Evolutionary conservation across 345 rosid species (phyloP).

Genomic region (Pugionium cornutum): DNA sequence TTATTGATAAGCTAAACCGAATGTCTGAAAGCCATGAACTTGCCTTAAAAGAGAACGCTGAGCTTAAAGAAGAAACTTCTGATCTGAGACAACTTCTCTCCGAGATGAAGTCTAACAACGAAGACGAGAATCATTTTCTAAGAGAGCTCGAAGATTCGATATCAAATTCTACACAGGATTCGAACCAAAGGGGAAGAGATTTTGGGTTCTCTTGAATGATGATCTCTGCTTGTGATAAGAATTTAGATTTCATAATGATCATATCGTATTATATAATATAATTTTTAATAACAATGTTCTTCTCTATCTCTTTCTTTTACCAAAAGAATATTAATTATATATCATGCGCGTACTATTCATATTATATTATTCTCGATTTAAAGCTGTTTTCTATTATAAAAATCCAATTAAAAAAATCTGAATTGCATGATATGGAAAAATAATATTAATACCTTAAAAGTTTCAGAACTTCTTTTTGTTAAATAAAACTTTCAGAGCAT

Average conservation of each 20-base stretch:
- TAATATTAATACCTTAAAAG: no score
- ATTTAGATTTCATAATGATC: conserved; percentile 28
- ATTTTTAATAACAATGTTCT: conserved; percentile 33
- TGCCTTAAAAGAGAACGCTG: conserved; percentile 67
- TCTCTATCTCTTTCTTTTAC: conserved; percentile 32
- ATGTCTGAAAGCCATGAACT: conserved; percentile 61
- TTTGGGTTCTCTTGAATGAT: conserved; percentile 26
- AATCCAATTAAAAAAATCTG: no score
- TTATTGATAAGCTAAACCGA: conserved; percentile 68
- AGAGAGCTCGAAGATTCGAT: conserved; percentile 59
- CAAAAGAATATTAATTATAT: conserved; percentile 30
- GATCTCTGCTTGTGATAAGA: conserved; percentile 26
- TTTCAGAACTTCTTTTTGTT: no score
- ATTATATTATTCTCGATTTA: conserved; percentile 16
- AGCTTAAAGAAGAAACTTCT: conserved; percentile 80
- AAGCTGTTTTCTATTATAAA: background rate
- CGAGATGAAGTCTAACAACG: conserved; percentile 42
- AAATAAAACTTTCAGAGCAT: no score
- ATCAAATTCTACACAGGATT: conserved; percentile 40
- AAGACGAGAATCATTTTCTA: conserved; percentile 49
- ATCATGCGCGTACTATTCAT: conserved; percentile 25
- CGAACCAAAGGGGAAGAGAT: conserved; percentile 17
- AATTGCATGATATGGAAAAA: no score
- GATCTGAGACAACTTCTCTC: conserved; percentile 72
- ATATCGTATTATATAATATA: conserved; percentile 21